Evolutionary conservation across 805 yeast genomes (phyloP).

Genomic region (Brettanomyces naardenensis): DNA sequence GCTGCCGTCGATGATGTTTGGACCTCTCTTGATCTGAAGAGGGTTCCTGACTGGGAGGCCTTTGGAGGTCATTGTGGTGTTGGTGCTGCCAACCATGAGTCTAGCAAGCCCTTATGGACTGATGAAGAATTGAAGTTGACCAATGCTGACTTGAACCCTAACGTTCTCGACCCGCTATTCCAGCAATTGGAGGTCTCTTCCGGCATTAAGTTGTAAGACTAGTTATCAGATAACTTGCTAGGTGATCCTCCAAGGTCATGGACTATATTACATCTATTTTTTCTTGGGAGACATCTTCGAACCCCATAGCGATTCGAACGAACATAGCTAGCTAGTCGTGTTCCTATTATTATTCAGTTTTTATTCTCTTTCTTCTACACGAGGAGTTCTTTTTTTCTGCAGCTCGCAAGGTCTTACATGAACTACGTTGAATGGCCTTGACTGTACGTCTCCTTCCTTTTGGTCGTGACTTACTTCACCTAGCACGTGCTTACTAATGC

Average conservation of each 20-base stretch:
- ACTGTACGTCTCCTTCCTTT: too few relatives aligned
- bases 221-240: too few relatives aligned
- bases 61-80: slow-evolving; percentile 91
- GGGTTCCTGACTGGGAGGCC: slow-evolving; percentile 68
- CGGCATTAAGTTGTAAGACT: slow-evolving; percentile 39
- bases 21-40: slow-evolving; percentile 62
- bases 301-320: too few relatives aligned
- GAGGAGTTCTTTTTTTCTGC: too few relatives aligned
- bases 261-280: too few relatives aligned
- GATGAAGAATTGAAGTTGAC: slow-evolving; percentile 62
- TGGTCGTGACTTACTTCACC: background rate
- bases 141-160: slow-evolving; percentile 56
- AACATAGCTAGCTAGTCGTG: too few relatives aligned
- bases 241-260: too few relatives aligned
- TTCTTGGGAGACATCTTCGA: too few relatives aligned
- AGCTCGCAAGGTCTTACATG: too few relatives aligned
- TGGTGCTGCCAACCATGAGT: slow-evolving; percentile 41
- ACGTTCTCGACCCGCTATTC: slow-evolving; percentile 57
- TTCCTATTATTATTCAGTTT: too few relatives aligned
- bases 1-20: slow-evolving; percentile 78
- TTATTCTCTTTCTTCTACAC: too few relatives aligned
- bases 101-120: slow-evolving; percentile 77
- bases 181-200: slow-evolving; percentile 63
- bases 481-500: background rate
- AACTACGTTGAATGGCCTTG: too few relatives aligned